Evolutionary conservation across 2,329 filamentous ascomycete genomes (phyloP).

Genomic region (Venturia oleaginea): DNA sequence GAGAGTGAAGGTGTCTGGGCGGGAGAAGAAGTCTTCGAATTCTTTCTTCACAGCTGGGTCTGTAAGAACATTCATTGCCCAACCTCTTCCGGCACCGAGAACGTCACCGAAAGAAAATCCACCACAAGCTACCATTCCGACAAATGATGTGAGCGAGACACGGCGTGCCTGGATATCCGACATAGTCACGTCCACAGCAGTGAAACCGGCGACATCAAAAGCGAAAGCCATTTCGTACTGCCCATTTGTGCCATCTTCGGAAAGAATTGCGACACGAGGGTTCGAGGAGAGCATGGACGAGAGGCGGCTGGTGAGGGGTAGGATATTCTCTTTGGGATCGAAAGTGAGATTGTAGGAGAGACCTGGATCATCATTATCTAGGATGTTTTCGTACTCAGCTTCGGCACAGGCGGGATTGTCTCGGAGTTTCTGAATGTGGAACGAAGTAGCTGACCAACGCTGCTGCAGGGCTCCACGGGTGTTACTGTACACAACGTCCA

Average conservation of each 20-base stretch:
- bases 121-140: slow-evolving; percentile 86
- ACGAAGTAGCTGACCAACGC: slow-evolving; percentile 80
- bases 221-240: slow-evolving; percentile 98
- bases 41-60: slow-evolving; percentile 66
- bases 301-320: slow-evolving; percentile 58
- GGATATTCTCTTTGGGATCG: slow-evolving; percentile 65
- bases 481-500: slow-evolving; percentile 58
- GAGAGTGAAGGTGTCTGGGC: slow-evolving; percentile 81
- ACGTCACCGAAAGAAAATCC: slow-evolving; percentile 94
- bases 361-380: slow-evolving; percentile 69
- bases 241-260: slow-evolving; percentile 93
- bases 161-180: slow-evolving; percentile 74
- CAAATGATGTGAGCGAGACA: slow-evolving; percentile 71
- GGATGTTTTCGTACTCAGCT: slow-evolving; percentile 66
- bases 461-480: slow-evolving; percentile 68
- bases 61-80: slow-evolving; percentile 87
- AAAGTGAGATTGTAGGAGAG: slow-evolving; percentile 77
- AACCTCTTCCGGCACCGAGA: slow-evolving; percentile 89
- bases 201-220: slow-evolving; percentile 84
- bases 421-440: slow-evolving; percentile 80
- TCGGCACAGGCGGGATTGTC: slow-evolving; percentile 86
- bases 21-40: slow-evolving; percentile 77
- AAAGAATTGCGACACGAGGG: slow-evolving; percentile 79
- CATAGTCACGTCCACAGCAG: slow-evolving; percentile 93
- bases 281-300: slow-evolving; percentile 51